Evolutionary conservation across 805 yeast species (phyloP), one percentile per base, ranked within the genome.

Genomic region (Kazachstania bromeliacearum): DNA sequence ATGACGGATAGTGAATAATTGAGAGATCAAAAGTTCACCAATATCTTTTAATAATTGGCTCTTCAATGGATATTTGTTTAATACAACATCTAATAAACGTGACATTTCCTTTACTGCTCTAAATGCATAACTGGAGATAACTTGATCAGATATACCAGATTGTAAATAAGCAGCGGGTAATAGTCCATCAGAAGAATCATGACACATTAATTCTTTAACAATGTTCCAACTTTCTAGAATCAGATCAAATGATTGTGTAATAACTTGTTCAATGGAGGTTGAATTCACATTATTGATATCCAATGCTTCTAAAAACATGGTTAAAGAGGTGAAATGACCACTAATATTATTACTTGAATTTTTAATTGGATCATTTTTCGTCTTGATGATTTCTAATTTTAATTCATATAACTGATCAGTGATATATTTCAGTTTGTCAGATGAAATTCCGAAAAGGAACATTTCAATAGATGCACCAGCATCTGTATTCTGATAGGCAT

Each of bases 51-150:
- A 30, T 25, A 55, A 53, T 2, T 44, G 44, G 6, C 41, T 14
- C 0, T 51, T 23, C 8, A 62, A 36, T 0, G 66, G 55, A 3
- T 55, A 49, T 3, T 44, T 44, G 1, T 50, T 48, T 4, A 82
- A 49, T 0, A 82, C 35, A 1, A 58, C 53, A 7, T 69, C 68
- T 15, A 85, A 40, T 23, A 85, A 55, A 2, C 60, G 49, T 0
- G 85, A 71, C 0, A 88, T 73, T 46, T 87, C 96, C 47, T 84
- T 84, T 5, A 85, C 64, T 0, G 88, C 73, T 59, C 92, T 75
- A 89, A 95, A 88, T 2, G 85, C 73, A 50, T 75, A 84, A 46
- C 81, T 79, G 9, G 74, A 60, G 7, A 78, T 63, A 7, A 70
- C 48, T 46, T 72, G 78, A 26, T 66, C 64, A 10, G 64, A 51